Base-by-base conservation (phyloP, 306 rosid genomes). In the Abrus pulchellus region DNA sequence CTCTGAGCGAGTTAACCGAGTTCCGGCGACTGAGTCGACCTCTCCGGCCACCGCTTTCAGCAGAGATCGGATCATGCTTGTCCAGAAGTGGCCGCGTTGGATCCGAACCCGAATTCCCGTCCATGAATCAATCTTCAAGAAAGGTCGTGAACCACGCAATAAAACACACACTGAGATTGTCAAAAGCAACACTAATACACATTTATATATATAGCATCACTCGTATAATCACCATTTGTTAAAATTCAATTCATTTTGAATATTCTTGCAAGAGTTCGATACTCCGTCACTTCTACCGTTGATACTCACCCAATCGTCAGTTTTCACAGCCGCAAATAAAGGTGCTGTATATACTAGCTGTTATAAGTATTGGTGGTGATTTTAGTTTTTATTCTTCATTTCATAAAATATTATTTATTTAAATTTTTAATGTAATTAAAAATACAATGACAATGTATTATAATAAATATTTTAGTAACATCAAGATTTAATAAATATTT, bases 1-100 rank as follows among this genome's bases (percentile, higher is more conserved):
- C 12, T 53, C 78, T 82, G 66, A 88, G 49, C 44, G 88, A 78
- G 79, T 68, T 73, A 57, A 83, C 78, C 0, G 89, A 86, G 62
- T 83, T 80, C 55, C 72, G 78, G 62, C 83, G 86, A 82, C 2
- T 3, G 75, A 74, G 61, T 64, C 47, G 29, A 36, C 4, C 13
- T 32, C 50, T 36, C 81, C 78, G 61, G 1, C 74, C 53, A 5
- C 71, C 77, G 55, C 1, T 6, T 0, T 79, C 57, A 32, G 61
- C 40, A 53, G 80, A n/a, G n/a, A 0, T 62, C 12, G 12, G 29
- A 3, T 7, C 68, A 43, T 20, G 7, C 4, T 63, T 41, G 0
- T 1, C 0, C 5, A 86, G 79, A 3, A 86, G 72, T 4, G 89
- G 87, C 10, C 20, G 13, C 34, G 56, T 60, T 0, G 77, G 41